A percentile compares a stretch with the other conserved stretches of the same genome.
phyloP scores from a whole-genome alignment of 805 yeast species.

The Cyberlindnera lachancei region DNA sequence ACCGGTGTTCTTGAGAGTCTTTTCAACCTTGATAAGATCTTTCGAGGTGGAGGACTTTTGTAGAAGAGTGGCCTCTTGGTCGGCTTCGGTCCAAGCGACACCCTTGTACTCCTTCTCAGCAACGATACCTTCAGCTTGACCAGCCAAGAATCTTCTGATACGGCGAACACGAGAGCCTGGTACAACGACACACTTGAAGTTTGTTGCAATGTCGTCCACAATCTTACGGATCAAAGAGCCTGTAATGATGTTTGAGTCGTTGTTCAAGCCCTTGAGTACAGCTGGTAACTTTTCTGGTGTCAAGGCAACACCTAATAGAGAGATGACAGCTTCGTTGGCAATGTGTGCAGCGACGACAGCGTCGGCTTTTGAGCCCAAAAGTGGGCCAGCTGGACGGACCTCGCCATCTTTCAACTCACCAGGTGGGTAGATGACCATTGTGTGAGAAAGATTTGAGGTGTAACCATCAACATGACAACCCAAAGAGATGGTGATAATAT shows the following conservation, averaged over 20 bases:
- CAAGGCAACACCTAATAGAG: conserved; percentile 64
- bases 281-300: conserved; percentile 70
- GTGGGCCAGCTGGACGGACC: conserved; percentile 61
- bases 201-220: conserved; percentile 81
- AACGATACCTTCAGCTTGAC: conserved; percentile 88
- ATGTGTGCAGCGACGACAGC: conserved; percentile 83
- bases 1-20: conserved; percentile 26
- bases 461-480: conserved; percentile 97
- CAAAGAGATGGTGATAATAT: conserved; percentile 72
- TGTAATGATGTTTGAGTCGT: conserved; percentile 38
- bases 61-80: conserved; percentile 60
- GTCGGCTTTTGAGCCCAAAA: conserved; percentile 80
- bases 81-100: conserved; percentile 78
- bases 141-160: conserved; percentile 87
- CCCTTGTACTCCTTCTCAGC: conserved; percentile 92
- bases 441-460: conserved; percentile 81
- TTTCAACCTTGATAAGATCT: conserved; percentile 34
- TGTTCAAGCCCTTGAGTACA: conserved; percentile 29
- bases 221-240: conserved; percentile 65
- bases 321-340: conserved; percentile 80
- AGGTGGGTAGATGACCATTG: conserved; percentile 74
- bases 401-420: conserved; percentile 33
- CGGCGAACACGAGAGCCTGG: conserved; percentile 93
- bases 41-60: conserved; percentile 31
- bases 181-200: conserved; percentile 76